Base-by-base conservation (phyloP, 257 asterid genomes). In the Solanum sejunctum region DNA sequence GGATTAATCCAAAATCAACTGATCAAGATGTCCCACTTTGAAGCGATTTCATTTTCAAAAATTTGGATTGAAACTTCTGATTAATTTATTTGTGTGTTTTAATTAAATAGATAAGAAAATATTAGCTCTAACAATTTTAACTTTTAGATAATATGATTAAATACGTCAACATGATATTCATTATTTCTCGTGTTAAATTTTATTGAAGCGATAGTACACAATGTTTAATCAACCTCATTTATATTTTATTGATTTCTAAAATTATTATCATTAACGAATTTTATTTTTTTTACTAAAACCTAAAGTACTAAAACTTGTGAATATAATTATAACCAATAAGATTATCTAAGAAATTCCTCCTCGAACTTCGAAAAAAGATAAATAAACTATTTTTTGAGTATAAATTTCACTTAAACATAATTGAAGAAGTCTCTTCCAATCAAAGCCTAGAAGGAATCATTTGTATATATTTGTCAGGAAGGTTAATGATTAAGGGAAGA, bases 381-480 rank as follows among this genome's bases (percentile, higher is more conserved):
- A 47, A n/a, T 8, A 45, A 75, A 49, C 10, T 75, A 15, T 8
- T 21, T 47, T 45, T 75, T 12, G 1, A 21, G 82, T 21, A 23
- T 49, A 49, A 49, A 23, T 23, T 75, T 49, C 21, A 86, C 69
- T 3, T 83, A 78, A 82, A 75, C 12, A 83, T 32, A 32, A 32
- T 79, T 54, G 56, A 26, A 60, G 79, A 89, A 84, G 89, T 79
- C 77, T 71, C 89, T 85, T 81, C 90, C 90, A 89, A 88, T 89
- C 28, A 86, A 89, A 85, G 85, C 84, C 78, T 52, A 52, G 84
- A 87, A 88, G 87, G 91, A 90, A 90, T 89, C 92, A 60, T 54
- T 49, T 49, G 45, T 23, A 7, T 54, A 82, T 49, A 17, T 26
- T 79, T 43, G 51, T 69, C 87, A 88, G 43, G 84, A 73, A 86